Base-by-base conservation (phyloP, 2,329 filamentous ascomycete genomes). In the Scleromitrula shiraiana region DNA sequence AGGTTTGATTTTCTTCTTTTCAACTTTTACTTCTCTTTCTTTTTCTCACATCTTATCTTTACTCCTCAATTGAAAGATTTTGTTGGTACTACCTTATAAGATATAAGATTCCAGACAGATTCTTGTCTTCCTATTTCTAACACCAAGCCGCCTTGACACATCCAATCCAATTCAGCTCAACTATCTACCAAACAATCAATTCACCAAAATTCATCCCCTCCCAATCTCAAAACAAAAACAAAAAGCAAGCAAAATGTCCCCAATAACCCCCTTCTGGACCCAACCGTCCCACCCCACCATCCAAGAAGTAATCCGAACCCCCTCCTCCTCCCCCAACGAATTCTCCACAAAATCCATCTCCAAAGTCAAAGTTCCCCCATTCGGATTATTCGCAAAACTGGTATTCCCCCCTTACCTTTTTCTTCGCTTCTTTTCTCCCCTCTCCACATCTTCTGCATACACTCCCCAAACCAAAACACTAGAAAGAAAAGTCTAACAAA, bases 381-480 rank as follows among this genome's bases (percentile, higher is more conserved):
- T 83, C 65, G 78, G 74, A 29, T 67, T 85, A 40, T 85, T 78
- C 52, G 82, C 83, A 44, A 82, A 81, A 62, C 66, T 88, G 62
- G 69, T 49, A 29, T 20, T 7, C 17, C 7, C 26, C 22, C 14
- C 19, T 15, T 20, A 15, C 22, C 15, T 39, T 10, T 26, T 15
- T 4, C 19, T 12, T 27, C 12, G 29, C 7, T 27, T 9, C 5
- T 5, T 7, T 7, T 22, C 38, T 9, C 22, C 15, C 33, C 7
- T 9, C 15, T 14, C 12, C 12, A 9, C 17, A 15, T n/a, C 39
- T 1, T 30, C 15, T 24, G 10, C 10, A 20, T 14, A 19, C 20
- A 3, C 23, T 14, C 14, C 10, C 4, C 6, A 15, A 1, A 2
- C n/a, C 32, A 17, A 37, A 5, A 20, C 7, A 22, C 5, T 17